Conservation (phyloP, 108 stramenopile species). For the Cyclotella sp. region DNA sequence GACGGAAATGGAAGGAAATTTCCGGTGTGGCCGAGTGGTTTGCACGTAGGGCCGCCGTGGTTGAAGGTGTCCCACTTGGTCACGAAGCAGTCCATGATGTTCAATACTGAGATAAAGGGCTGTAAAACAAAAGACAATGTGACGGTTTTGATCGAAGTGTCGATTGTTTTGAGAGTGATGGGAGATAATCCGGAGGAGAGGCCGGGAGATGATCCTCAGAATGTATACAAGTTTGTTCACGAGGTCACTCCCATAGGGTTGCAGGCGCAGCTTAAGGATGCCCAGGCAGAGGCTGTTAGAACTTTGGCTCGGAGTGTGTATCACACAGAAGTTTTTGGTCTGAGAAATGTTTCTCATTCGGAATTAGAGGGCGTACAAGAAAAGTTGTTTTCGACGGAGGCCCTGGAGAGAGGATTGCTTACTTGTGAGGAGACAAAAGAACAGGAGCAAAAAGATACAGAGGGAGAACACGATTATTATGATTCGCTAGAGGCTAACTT, state of each 20-base stretch:
- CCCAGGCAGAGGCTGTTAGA: slow-evolving; percentile 49
- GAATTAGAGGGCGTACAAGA: slow-evolving; percentile 17
- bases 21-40: slow-evolving; percentile 59
- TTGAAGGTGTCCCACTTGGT: slow-evolving; percentile 59
- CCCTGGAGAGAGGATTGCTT: not conserved
- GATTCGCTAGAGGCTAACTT: slow-evolving; percentile 37
- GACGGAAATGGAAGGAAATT: slow-evolving; percentile 22
- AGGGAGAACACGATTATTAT: slow-evolving; percentile 41
- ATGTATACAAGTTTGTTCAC: slow-evolving; percentile 62
- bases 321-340: slow-evolving; percentile 65
- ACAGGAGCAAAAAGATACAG: slow-evolving; percentile 25
- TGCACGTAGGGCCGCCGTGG: slow-evolving; percentile 59
- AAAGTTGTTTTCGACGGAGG: slow-evolving; percentile 32
- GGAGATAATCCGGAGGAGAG: slow-evolving; percentile 39
- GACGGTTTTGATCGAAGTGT: slow-evolving; percentile 53
- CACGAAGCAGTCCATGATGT: slow-evolving; percentile 54
- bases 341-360: slow-evolving; percentile 32
- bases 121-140: slow-evolving; percentile 65
- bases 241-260: slow-evolving; percentile 61
- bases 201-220: slow-evolving; percentile 50
- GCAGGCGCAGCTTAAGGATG: slow-evolving; percentile 51
- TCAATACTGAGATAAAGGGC: slow-evolving; percentile 55
- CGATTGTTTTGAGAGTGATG: slow-evolving; percentile 60
- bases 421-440: slow-evolving; percentile 7
- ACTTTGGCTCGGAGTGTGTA: slow-evolving; percentile 53